phyloP scores from a whole-genome alignment of 768 basidiomycete species.

The Boletus bicolor region DNA sequence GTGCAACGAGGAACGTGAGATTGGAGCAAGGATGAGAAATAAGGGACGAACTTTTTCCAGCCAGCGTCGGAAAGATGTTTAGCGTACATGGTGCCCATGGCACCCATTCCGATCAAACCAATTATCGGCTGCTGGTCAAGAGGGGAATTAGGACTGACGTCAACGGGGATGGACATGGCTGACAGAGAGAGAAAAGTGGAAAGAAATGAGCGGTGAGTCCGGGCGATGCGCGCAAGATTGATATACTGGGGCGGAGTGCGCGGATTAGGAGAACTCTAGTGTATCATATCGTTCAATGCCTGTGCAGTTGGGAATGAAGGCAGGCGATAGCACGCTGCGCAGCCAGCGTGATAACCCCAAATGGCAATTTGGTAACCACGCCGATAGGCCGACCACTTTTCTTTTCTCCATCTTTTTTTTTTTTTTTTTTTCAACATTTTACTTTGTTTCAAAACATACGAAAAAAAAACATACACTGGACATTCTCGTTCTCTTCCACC shows the following conservation, averaged over 20 bases:
- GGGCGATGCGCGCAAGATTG: neutral
- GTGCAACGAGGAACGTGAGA: neutral
- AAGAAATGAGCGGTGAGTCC: neutral
- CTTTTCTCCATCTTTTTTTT: neutral
- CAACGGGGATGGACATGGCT: slow-evolving; percentile 18
- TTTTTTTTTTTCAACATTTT: too few species aligned
- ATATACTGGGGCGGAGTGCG: neutral
- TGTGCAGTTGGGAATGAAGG: neutral
- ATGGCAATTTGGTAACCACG: neutral
- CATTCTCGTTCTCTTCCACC: neutral
- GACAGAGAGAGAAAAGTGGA: neutral
- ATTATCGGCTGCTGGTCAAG: slow-evolving; percentile 65
- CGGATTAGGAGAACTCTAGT: neutral
- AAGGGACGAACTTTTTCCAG: slow-evolving; percentile 65
- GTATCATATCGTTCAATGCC: neutral
- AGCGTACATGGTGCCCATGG: slow-evolving; percentile 96
- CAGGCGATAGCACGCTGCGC: neutral
- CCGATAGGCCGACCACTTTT: neutral
- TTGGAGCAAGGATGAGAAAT: neutral
- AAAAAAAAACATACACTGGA: neutral
- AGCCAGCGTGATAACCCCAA: neutral
- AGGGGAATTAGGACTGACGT: slow-evolving; percentile 35
- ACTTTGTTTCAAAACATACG: neutral
- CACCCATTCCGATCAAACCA: slow-evolving; percentile 95
- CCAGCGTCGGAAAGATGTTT: slow-evolving; percentile 71